phyloP scores from a whole-genome alignment of 441 rosid species.

The Pelargonium fulgidum region DNA sequence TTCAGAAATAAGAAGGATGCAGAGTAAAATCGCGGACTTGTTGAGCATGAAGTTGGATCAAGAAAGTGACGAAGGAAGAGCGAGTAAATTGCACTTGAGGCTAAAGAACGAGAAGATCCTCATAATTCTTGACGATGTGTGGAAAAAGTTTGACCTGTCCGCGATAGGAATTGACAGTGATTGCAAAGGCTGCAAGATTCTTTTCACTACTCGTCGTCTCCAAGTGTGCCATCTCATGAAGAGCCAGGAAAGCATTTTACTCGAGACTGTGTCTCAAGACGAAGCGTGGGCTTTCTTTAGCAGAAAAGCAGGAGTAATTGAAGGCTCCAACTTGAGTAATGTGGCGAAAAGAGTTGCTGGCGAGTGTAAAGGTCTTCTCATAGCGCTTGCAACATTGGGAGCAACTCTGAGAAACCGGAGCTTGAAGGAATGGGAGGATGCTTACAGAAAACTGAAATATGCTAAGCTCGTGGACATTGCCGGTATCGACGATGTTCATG shows the following conservation, averaged over 20 bases:
- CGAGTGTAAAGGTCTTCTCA: not conserved
- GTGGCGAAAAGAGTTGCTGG: not conserved
- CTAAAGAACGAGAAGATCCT: not conserved
- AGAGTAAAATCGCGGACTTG: not conserved
- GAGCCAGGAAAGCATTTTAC: not conserved
- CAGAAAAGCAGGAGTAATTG: not conserved
- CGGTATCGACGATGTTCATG: not conserved
- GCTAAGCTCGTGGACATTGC: not conserved
- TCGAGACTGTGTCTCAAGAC: not conserved
- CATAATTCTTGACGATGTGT: not conserved
- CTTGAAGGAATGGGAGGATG: not conserved
- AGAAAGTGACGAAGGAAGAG: not conserved
- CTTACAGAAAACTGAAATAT: not conserved
- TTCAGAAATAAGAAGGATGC: not conserved
- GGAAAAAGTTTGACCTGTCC: not conserved
- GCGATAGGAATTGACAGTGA: not conserved
- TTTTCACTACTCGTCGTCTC: not conserved
- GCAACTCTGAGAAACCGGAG: not conserved
- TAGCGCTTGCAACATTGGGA: slow-evolving; percentile 1
- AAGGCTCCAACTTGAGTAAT: not conserved
- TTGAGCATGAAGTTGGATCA: not conserved
- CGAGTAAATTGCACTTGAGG: not conserved
- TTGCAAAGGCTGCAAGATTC: not conserved
- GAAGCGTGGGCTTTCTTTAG: not conserved
- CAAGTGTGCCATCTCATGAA: not conserved